Conservation (phyloP, 1,284 basidiomycete species). For the Neolentinus lepideus region DNA sequence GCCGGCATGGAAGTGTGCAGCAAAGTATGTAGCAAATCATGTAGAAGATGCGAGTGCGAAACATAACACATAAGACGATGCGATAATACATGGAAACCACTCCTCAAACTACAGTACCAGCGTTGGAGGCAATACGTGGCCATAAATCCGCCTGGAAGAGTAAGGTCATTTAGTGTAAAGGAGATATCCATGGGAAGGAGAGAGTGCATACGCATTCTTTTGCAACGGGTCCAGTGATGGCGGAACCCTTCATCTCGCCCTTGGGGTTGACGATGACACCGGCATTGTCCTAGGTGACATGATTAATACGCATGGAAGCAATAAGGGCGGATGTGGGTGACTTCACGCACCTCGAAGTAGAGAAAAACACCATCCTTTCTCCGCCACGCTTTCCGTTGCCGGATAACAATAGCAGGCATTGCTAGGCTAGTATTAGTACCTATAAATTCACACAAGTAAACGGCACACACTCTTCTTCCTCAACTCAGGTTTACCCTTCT, state of each 20-base stretch:
- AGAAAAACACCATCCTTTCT: conserved; percentile 98
- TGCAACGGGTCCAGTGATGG: conserved; percentile 96
- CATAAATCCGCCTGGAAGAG: conserved; percentile 84
- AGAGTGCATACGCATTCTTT: conserved; percentile 81
- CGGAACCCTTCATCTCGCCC: conserved; percentile 99
- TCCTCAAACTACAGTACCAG: conserved; percentile 89
- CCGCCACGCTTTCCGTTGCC: conserved; percentile 98
- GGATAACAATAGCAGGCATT: conserved; percentile 95
- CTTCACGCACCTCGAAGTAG: conserved; percentile 80
- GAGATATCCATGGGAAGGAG: conserved; percentile 1
- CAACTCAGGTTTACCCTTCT: conserved; percentile 99
- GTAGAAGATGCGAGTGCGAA: neutral
- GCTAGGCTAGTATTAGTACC: no score
- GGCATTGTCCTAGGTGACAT: conserved; percentile 71
- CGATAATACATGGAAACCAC: neutral
- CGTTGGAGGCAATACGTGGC: conserved; percentile 99
- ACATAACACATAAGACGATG: neutral
- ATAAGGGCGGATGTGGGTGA: neutral
- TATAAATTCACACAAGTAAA: conserved; percentile 10
- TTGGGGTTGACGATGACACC: conserved; percentile 98
- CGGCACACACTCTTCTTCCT: conserved; percentile 91
- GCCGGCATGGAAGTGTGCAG: no score
- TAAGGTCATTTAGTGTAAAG: neutral
- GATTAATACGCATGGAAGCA: neutral
- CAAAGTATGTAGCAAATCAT: neutral